Base-by-base conservation (phyloP, 2,329 filamentous ascomycete species). In the Trichoderma hamatum region DNA sequence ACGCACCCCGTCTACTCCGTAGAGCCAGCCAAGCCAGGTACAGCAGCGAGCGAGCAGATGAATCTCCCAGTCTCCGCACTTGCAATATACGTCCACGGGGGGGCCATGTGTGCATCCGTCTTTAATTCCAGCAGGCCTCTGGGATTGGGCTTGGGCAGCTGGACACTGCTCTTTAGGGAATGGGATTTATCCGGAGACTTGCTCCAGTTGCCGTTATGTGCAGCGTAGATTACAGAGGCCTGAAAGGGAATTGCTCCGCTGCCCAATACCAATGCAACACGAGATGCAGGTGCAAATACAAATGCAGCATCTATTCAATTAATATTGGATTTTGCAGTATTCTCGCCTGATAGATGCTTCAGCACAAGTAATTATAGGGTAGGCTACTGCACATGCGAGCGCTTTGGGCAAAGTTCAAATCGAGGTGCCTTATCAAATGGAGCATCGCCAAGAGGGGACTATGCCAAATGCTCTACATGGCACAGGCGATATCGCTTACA, bases 151-250 rank as follows among this genome's bases (percentile, higher is more conserved):
- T 63, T 52, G 26, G 28, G 60, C 30, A 24, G 60, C 2, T 36
- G 28, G 43, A 63, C 26, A 52, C 26, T 21, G n/a, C 21, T 34
- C n/a, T 49, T 51, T 10, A 26, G 46, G n/a, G 46, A 28, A 46
- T 28, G 60, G n/a, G 14, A 36, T 63, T 63, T 63, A 63, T 46
- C 60, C 60, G 60, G 60, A 24, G 32, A 26, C 26, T 19, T 30
- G 46, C 60, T 24, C 34, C 60, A 63, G 28, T 21, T 63, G 60
- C 60, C 21, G 30, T 63, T 52, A 24, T 21, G 28, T 14, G 60
- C 21, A 24, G 2, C 46, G 19, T 51, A 24, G 19, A 30, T n/a
- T 24, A 19, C 46, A 49, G 24, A 19, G n/a, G 39, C 16, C 10
- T 24, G 14, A 7, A 43, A 32, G 14, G 16, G 9, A 32, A 46